phyloP scores from a whole-genome alignment of 192 early-diverging fungal genomes.

The Geosiphon pyriformis region DNA sequence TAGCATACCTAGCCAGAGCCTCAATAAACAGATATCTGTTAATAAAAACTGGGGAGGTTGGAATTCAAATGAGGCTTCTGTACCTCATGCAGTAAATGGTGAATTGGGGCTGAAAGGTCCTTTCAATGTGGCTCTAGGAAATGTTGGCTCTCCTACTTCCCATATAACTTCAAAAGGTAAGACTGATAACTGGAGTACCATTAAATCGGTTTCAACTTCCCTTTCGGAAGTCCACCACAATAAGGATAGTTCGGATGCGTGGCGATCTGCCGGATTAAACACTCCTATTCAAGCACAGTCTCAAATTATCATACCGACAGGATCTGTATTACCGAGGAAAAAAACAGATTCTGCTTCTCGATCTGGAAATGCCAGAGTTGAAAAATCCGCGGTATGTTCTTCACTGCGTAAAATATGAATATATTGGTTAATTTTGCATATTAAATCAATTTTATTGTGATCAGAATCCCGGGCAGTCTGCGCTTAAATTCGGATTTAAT shows the following conservation, averaged over 20 bases:
- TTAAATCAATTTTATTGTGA: background rate
- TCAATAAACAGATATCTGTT: no score
- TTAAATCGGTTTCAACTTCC: no score
- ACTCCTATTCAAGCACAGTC: background rate
- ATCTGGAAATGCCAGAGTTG: background rate
- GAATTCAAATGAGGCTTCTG: no score
- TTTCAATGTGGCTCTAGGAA: no score
- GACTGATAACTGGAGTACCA: no score
- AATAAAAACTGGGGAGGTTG: no score
- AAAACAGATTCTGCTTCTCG: background rate
- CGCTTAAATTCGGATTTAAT: conserved; percentile 10
- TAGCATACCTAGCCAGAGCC: no score
- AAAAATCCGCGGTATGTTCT: background rate
- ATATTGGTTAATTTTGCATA: background rate
- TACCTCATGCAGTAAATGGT: no score
- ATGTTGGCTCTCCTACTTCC: no score
- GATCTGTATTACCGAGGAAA: background rate
- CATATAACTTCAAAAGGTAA: no score
- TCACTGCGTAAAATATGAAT: background rate
- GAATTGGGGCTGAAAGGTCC: no score
- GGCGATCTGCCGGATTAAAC: background rate
- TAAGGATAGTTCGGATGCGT: background rate
- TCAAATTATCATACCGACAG: background rate
- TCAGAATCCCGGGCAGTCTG: background rate
- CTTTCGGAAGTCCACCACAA: no score